Evolutionary conservation across 768 basidiomycete species (phyloP), one percentile per base, ranked within the genome.

Genomic region (Panellus pusillus): DNA sequence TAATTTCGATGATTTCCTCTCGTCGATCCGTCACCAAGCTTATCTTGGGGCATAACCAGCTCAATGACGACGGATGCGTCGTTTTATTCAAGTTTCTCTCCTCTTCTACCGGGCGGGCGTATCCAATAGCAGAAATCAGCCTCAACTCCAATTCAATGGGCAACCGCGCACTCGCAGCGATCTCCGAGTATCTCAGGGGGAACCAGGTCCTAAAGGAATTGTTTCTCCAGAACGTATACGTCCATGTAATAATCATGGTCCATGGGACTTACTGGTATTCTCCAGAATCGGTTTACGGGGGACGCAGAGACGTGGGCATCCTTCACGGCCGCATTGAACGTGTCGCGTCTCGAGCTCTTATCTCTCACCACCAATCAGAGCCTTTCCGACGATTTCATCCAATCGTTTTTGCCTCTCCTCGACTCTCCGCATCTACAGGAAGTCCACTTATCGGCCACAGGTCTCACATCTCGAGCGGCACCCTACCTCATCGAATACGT

Each of bases 111-210:
- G 84, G 81, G 17, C 66, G 69, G 53, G 68, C 65, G 51, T 73
- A 81, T 58, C 65, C 63, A 43, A 75, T 88, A 50, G 67, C 70
- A 1, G 80, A 84, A 60, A 79, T 88, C 29, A 78, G 74, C 55
- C 71, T 88, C 50, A 85, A 83, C 47, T 72, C 74, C 3, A 86
- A 83, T 54, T 64, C 65, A 9, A 80, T 88, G 27, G 79, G 83
- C 9, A 74, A 84, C 60, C 64, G 65, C 32, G 83, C 84, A 6
- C 73, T 88, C 5, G 63, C 72, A 42, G 77, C 80, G n/a, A 77
- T 88, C 38, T 63, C 76, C 6, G 63, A 69, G 36, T 87, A 83
- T 63, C 54, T 88, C 28, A 68, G 67, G 44, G 68, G 69, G 9
- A 86, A 84, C 60, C 58, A 51, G 0, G 60, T 69, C 19, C 62